Percentiles rank a stretch among this genome's conserved stretches.
Conservation (phyloP, 306 rosid species). For the Fragaria vesca region DNA sequence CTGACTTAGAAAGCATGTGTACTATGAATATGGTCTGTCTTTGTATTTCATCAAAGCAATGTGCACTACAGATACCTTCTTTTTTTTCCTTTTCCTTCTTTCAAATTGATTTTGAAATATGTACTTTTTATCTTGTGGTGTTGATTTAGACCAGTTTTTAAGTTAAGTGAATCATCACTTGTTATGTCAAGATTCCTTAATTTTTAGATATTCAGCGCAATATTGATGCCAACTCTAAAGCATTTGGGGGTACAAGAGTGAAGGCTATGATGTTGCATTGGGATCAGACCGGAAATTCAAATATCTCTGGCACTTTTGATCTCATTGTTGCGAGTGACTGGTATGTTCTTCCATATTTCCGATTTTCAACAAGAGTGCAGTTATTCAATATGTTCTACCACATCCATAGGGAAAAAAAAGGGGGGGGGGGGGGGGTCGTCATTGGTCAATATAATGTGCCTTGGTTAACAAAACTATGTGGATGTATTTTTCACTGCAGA, state of each 20-base stretch:
- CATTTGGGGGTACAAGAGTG: conserved; percentile 78
- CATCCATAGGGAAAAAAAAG: conserved; percentile 3
- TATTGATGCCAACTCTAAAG: conserved; percentile 59
- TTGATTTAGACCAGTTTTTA: neutral
- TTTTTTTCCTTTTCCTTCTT: neutral
- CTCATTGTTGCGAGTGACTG: conserved; percentile 82
- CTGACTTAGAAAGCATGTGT: neutral
- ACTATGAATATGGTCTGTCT: neutral
- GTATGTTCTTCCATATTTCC: conserved; percentile 37
- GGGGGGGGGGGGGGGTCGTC: neutral
- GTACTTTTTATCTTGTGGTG: neutral
- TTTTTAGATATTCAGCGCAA: conserved; percentile 79
- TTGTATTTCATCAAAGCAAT: neutral
- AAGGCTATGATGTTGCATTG: conserved; percentile 79
- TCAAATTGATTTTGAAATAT: neutral
- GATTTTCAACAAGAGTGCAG: neutral
- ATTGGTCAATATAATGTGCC: conserved; percentile 20
- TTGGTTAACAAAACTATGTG: neutral
- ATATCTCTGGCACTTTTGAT: conserved; percentile 54
- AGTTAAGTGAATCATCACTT: neutral
- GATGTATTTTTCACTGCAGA: neutral
- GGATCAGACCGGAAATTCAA: conserved; percentile 58
- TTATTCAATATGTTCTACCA: neutral
- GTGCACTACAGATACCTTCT: neutral
- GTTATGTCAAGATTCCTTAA: conserved; percentile 30